These are phyloP conservation scores for Diatrype stigma DNA, from an alignment of 2,329 filamentous ascomycete species.

Conservation along the genomic window DNA sequence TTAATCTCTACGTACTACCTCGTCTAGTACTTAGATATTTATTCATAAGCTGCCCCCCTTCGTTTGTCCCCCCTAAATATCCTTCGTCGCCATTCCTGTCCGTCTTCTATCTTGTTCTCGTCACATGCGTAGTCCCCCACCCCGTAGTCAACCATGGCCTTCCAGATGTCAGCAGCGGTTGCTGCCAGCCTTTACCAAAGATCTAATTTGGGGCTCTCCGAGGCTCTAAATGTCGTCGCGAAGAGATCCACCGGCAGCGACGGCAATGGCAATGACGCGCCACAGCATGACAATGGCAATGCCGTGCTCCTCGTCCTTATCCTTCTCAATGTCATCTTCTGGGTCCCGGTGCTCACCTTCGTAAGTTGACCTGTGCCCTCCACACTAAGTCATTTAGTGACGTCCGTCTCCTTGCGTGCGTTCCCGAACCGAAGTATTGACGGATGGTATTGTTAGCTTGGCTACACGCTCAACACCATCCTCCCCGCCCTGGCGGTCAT, in stretches of 20 bases:
- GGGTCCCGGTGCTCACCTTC: not conserved
- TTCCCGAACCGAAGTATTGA: not conserved
- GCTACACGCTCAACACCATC: constrained; percentile 43
- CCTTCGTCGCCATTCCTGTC: not conserved
- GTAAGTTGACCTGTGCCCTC: not conserved
- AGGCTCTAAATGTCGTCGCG: not conserved
- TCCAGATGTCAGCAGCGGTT: not conserved
- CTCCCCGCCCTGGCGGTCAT: constrained; percentile 48
- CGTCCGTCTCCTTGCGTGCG: too few species aligned
- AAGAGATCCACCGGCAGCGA: not conserved
- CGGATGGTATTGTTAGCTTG: constrained; percentile 25
- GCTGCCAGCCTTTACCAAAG: not conserved
- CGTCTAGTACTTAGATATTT: not conserved
- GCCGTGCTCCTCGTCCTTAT: not conserved
- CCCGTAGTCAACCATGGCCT: not conserved
- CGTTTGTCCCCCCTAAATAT: not conserved
- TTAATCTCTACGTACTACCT: too few species aligned
- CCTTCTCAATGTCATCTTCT: not conserved
- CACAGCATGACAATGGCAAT: not conserved
- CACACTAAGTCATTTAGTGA: not conserved
- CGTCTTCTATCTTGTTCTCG: not conserved
- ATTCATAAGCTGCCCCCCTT: not conserved
- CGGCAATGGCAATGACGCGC: not conserved
- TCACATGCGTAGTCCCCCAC: not conserved
- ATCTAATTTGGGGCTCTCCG: not conserved